Percentiles rank a stretch among this genome's conserved stretches.
These are phyloP conservation scores for Paspalum vaginatum DNA, from an alignment of 176 grass and related monocot genomes.

Conservation along the genomic window DNA sequence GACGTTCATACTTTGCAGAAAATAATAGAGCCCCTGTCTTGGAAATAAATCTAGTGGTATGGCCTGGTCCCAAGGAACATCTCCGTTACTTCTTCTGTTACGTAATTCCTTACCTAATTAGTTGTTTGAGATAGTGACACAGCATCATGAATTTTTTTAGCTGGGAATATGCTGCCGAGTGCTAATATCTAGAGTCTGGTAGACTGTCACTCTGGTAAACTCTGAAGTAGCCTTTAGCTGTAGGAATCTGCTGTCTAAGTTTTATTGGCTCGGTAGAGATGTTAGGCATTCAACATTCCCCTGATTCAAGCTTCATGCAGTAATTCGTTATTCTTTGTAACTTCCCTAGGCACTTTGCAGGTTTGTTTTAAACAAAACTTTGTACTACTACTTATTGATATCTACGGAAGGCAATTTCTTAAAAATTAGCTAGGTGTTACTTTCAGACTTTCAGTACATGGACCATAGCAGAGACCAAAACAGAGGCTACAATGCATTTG, in stretches of 20 bases:
- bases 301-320: not conserved
- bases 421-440: not conserved
- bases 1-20: not conserved
- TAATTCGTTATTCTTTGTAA: not conserved
- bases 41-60: not conserved
- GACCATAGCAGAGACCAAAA: not conserved
- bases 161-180: not conserved
- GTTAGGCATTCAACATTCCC: not conserved
- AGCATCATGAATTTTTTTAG: not conserved
- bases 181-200: not conserved
- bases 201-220: not conserved
- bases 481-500: not conserved
- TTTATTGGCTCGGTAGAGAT: not conserved
- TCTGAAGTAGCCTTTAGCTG: not conserved
- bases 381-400: not conserved
- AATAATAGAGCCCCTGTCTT: not conserved
- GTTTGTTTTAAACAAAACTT: not conserved
- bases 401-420: not conserved
- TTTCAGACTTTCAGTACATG: conserved; percentile 14
- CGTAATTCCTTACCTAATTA: not conserved
- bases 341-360: not conserved
- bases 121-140: not conserved
- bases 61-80: not conserved
- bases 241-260: not conserved
- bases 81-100: not conserved